phyloP scores from a whole-genome alignment of 2,329 filamentous ascomycete species.

The Colletotrichum endophyticum region DNA sequence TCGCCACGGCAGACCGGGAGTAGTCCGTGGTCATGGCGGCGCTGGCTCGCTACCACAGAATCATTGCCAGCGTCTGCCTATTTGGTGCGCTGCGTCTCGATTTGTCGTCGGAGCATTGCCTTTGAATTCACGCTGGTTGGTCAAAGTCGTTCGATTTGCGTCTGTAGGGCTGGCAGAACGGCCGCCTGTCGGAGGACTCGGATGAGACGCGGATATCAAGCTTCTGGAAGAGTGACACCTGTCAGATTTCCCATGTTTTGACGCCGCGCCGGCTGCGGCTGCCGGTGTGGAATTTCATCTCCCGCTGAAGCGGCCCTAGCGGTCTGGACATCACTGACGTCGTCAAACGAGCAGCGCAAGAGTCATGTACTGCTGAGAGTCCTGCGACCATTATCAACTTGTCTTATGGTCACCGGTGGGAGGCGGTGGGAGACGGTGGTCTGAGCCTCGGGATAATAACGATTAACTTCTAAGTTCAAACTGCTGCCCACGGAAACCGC shows the following conservation, averaged over 20 bases:
- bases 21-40: neutral
- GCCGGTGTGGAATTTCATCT: neutral
- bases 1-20: neutral
- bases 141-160: neutral
- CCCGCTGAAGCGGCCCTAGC: neutral
- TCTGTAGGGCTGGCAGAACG: neutral
- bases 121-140: neutral
- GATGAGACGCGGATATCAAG: neutral
- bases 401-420: neutral
- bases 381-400: neutral
- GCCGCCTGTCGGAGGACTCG: neutral
- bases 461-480: neutral
- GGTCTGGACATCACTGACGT: neutral
- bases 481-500: neutral
- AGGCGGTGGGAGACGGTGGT: neutral
- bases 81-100: neutral
- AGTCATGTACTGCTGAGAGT: neutral
- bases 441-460: neutral
- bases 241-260: neutral
- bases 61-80: neutral
- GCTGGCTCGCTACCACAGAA: neutral
- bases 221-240: neutral
- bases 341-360: neutral
- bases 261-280: neutral
- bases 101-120: neutral